Evolutionary conservation across 1,284 basidiomycete species (phyloP).

Genomic region (Ceratobasidium sp.): DNA sequence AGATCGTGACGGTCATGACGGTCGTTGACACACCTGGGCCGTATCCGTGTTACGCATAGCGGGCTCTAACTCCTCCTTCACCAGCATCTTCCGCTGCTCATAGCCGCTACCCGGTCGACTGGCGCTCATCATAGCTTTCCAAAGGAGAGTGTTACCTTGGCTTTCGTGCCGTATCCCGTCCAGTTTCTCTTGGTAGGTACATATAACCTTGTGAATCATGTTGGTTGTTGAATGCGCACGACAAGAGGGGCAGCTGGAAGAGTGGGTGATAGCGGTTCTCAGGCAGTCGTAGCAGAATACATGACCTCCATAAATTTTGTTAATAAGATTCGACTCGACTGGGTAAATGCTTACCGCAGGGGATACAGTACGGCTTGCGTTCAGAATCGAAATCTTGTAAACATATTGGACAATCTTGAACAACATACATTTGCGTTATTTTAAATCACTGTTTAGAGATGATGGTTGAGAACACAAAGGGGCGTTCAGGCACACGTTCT

Average conservation of each 20-base stretch:
- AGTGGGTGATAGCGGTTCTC: not conserved
- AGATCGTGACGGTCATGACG: not conserved
- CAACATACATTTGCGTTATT: conserved; percentile 9
- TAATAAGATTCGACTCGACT: not conserved
- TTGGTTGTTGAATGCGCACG: too few relatives aligned
- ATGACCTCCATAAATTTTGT: not conserved
- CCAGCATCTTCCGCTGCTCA: not conserved
- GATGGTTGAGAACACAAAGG: too few relatives aligned
- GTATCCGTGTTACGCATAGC: too few relatives aligned
- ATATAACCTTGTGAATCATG: conserved; percentile 5
- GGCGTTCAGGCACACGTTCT: too few relatives aligned
- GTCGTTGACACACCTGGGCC: not conserved
- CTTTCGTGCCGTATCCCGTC: not conserved
- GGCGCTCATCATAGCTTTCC: not conserved
- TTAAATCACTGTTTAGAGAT: too few relatives aligned
- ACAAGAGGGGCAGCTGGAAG: not conserved
- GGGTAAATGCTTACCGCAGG: not conserved
- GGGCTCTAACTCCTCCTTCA: not conserved
- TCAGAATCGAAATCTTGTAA: not conserved
- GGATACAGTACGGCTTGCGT: not conserved
- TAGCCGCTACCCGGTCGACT: too few relatives aligned
- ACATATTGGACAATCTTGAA: conserved; percentile 21
- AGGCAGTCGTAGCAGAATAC: not conserved
- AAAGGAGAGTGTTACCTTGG: not conserved
- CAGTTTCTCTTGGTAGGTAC: not conserved